Conservation (phyloP, 441 rosid genomes). For the Populus hybrid region DNA sequence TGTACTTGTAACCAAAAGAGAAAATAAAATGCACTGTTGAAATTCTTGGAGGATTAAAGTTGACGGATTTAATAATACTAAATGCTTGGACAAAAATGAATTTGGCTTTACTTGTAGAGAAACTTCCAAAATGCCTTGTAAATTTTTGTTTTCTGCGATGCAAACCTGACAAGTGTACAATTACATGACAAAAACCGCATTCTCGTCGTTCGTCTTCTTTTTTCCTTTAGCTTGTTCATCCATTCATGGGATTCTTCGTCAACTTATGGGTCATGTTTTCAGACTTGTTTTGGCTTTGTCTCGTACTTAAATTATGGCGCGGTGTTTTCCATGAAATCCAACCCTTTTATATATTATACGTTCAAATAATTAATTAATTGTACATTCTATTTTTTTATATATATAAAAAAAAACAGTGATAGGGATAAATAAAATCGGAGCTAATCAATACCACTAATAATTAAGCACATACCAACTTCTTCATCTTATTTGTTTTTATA, state of each 20-base stretch:
- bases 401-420: too few species aligned
- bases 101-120: not conserved
- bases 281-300: not conserved
- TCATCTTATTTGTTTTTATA: too few species aligned
- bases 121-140: not conserved
- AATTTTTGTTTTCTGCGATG: slow-evolving; percentile 14
- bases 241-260: slow-evolving; percentile 21
- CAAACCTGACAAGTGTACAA: not conserved
- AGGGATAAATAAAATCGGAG: too few species aligned
- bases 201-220: not conserved
- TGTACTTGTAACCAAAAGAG: too few species aligned
- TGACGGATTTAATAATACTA: not conserved
- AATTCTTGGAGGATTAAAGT: not conserved
- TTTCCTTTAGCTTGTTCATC: not conserved
- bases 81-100: not conserved
- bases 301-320: not conserved
- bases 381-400: too few species aligned
- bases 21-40: not conserved
- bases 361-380: too few species aligned
- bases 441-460: too few species aligned
- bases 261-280: not conserved
- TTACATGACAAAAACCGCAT: not conserved
- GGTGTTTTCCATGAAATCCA: slow-evolving; percentile 1
- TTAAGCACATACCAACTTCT: too few species aligned
- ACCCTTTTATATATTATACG: too few species aligned